These are phyloP conservation scores for Coemansia sp. DNA, from an alignment of 192 early-diverging fungal genomes.

Conservation along the genomic window DNA sequence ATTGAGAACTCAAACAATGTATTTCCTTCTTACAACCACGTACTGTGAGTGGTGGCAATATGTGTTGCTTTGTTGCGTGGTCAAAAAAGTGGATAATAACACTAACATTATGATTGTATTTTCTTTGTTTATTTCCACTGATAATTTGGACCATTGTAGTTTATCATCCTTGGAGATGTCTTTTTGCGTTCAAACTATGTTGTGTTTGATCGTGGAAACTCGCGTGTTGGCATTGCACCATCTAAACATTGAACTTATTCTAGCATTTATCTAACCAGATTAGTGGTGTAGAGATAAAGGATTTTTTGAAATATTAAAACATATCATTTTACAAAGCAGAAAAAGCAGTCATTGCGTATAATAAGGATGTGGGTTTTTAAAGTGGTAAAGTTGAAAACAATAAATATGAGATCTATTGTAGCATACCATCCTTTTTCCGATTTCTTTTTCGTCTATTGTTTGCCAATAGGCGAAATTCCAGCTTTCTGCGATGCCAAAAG, in stretches of 20 bases:
- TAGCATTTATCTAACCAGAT: not conserved
- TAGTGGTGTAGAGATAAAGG: not conserved
- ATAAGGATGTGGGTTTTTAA: too few relatives aligned
- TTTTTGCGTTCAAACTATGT: constrained; percentile 70
- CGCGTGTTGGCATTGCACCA: constrained; percentile 63
- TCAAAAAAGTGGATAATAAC: not conserved
- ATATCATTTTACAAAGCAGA: not conserved
- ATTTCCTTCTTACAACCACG: too few relatives aligned
- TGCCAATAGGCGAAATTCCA: not conserved
- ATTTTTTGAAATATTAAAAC: not conserved
- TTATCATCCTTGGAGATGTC: constrained; percentile 66
- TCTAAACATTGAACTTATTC: constrained; percentile 37
- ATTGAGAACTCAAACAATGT: too few relatives aligned
- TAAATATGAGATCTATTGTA: too few relatives aligned
- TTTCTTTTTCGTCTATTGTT: not conserved
- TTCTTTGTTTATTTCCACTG: not conserved
- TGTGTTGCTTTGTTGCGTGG: too few relatives aligned
- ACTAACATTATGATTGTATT: not conserved
- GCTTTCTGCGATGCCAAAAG: not conserved
- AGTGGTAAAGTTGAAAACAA: too few relatives aligned
- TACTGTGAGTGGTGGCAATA: too few relatives aligned
- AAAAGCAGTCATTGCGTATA: not conserved
- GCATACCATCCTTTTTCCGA: too few relatives aligned
- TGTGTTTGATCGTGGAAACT: constrained; percentile 62
- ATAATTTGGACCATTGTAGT: constrained; percentile 21